These are phyloP conservation scores for Penicillium sumatraense DNA, from an alignment of 2,329 filamentous ascomycete genomes.

Conservation along the genomic window DNA sequence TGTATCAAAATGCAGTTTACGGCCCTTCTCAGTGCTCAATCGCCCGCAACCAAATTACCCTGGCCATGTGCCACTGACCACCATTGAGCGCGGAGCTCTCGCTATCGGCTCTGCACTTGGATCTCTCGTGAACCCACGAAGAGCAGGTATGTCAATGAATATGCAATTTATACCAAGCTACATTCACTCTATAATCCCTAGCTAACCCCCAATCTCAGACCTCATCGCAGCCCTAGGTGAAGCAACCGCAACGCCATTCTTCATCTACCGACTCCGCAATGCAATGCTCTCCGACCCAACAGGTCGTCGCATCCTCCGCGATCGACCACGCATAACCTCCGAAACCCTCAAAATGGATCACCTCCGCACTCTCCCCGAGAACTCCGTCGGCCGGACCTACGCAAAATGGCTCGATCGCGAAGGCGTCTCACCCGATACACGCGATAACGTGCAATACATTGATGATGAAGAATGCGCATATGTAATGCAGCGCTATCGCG, in stretches of 20 bases:
- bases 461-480: slow-evolving; percentile 96
- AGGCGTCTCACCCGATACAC: slow-evolving; percentile 89
- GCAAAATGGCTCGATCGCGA: slow-evolving; percentile 91
- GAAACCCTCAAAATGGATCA: slow-evolving; percentile 67
- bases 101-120: slow-evolving; percentile 64
- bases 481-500: slow-evolving; percentile 96
- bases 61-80: slow-evolving; percentile 87
- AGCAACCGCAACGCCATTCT: slow-evolving; percentile 91
- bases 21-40: slow-evolving; percentile 78
- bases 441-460: slow-evolving; percentile 81
- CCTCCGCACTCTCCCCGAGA: slow-evolving; percentile 72
- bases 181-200: not conserved
- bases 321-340: slow-evolving; percentile 86
- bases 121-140: slow-evolving; percentile 73
- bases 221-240: slow-evolving; percentile 94
- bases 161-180: slow-evolving; percentile 5
- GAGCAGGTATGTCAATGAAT: slow-evolving; percentile 63
- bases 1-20: slow-evolving; percentile 25
- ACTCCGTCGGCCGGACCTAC: slow-evolving; percentile 81
- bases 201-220: slow-evolving; percentile 58
- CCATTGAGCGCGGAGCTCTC: slow-evolving; percentile 74
- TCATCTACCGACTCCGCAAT: slow-evolving; percentile 87
- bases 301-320: slow-evolving; percentile 87
- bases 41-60: slow-evolving; percentile 87
- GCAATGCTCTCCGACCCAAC: slow-evolving; percentile 86